Evolutionary conservation across 1,284 basidiomycete species (phyloP).

Genomic region (Boletus semigastroideus): DNA sequence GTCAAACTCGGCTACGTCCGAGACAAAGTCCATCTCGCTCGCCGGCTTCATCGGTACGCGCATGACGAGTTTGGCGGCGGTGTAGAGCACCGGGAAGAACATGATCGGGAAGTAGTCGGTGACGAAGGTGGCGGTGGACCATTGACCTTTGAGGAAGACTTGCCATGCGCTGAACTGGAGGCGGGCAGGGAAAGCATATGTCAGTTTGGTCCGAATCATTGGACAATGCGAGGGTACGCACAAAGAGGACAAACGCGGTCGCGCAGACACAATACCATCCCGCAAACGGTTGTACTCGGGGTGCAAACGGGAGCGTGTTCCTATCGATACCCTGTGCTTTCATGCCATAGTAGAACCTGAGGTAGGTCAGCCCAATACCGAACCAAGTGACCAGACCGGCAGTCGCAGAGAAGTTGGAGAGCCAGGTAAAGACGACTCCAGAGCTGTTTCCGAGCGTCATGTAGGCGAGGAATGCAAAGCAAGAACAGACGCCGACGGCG

Average conservation of each 20-base stretch:
- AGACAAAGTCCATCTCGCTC: conserved; percentile 60
- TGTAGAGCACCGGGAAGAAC: conserved; percentile 60
- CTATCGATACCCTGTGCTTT: conserved; percentile 26
- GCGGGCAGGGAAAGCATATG: too few species aligned
- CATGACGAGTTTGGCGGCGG: conserved; percentile 42
- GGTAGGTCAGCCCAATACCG: conserved; percentile 46
- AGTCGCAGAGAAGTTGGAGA: conserved; percentile 47
- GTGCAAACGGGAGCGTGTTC: conserved; percentile 48
- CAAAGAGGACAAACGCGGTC: conserved; percentile 40
- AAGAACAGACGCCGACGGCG: conserved; percentile 48
- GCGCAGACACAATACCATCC: conserved; percentile 43
- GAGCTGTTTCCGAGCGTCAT: conserved; percentile 50
- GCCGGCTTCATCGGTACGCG: conserved; percentile 36
- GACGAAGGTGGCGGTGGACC: conserved; percentile 39
- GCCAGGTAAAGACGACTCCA: conserved; percentile 55
- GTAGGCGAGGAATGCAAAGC: conserved; percentile 56
- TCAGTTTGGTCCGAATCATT: neutral
- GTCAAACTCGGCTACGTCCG: conserved; percentile 52
- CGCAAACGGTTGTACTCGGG: conserved; percentile 46
- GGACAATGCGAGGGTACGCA: conserved; percentile 22
- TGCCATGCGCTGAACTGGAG: conserved; percentile 41
- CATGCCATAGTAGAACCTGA: conserved; percentile 5
- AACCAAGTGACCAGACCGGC: conserved; percentile 63
- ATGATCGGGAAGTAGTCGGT: conserved; percentile 61
- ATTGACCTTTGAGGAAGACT: conserved; percentile 44